Evolutionary conservation across 768 basidiomycete genomes (phyloP).

Genomic region (Termitomyces titanicus): DNA sequence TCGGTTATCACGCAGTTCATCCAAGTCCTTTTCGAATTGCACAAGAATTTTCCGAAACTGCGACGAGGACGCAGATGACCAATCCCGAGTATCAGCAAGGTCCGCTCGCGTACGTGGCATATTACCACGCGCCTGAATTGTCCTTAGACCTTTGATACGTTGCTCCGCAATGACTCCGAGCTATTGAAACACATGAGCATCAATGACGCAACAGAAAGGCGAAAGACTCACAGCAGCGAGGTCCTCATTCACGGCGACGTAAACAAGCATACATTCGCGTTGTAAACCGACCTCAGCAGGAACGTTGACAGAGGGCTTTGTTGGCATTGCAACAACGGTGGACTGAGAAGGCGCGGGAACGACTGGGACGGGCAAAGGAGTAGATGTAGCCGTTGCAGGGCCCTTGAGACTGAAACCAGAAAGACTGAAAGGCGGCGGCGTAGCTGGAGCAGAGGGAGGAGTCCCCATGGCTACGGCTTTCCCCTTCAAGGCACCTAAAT

Average conservation of each 20-base stretch:
- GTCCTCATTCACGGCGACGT: slow-evolving; percentile 44
- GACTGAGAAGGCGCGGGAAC: background rate
- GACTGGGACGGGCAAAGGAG: background rate
- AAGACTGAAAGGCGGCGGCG: slow-evolving; percentile 16
- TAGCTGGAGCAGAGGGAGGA: background rate
- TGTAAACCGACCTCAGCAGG: slow-evolving; percentile 63
- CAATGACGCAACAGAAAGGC: background rate
- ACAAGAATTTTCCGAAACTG: slow-evolving; percentile 48
- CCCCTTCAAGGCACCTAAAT: background rate
- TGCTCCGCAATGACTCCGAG: slow-evolving; percentile 37
- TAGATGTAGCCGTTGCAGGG: slow-evolving; percentile 3
- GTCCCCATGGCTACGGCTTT: background rate
- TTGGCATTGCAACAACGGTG: background rate
- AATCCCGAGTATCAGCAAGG: slow-evolving; percentile 44
- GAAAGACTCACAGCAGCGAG: slow-evolving; percentile 52
- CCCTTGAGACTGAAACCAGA: slow-evolving; percentile 7
- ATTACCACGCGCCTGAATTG: slow-evolving; percentile 32
- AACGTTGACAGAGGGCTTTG: slow-evolving; percentile 13
- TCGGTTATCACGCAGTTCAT: slow-evolving; percentile 34
- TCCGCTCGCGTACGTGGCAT: slow-evolving; percentile 41
- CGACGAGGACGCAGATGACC: slow-evolving; percentile 48
- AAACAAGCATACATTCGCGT: slow-evolving; percentile 52
- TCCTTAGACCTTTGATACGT: slow-evolving; percentile 28
- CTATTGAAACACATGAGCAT: slow-evolving; percentile 28
- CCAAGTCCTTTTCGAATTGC: slow-evolving; percentile 51